A percentile compares a stretch with the other conserved stretches of the same genome.
phyloP scores from a whole-genome alignment of 1,284 basidiomycete genomes.

The Coniophora puteana region DNA sequence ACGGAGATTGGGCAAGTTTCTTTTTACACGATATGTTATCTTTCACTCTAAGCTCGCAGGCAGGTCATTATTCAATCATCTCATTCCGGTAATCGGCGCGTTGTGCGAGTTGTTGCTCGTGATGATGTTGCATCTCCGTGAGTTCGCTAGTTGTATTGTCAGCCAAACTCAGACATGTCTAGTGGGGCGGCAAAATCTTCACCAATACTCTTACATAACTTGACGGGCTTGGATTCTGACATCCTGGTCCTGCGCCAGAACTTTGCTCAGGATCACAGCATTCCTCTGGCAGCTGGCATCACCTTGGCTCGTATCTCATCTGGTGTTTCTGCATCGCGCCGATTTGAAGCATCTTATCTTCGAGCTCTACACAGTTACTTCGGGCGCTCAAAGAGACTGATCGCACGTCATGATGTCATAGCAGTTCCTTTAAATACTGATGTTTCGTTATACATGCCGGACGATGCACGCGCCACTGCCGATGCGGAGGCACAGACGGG shows the following conservation, averaged over 20 bases:
- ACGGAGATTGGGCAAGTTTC: slow-evolving; percentile 82
- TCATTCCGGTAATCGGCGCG: slow-evolving; percentile 44
- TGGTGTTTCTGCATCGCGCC: slow-evolving; percentile 70
- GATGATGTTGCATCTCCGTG: too few species aligned
- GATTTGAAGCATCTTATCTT: slow-evolving; percentile 71
- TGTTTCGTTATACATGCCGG: too few species aligned
- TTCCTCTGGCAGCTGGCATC: slow-evolving; percentile 72
- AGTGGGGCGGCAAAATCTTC: too few species aligned
- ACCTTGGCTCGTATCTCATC: slow-evolving; percentile 86
- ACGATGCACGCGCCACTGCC: slow-evolving; percentile 1
- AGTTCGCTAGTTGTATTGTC: too few species aligned
- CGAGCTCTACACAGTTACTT: slow-evolving; percentile 71
- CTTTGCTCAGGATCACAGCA: slow-evolving; percentile 13
- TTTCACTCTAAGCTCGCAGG: slow-evolving; percentile 23
- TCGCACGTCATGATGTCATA: slow-evolving; percentile 82
- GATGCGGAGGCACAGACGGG: slow-evolving; percentile 25
- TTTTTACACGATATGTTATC: slow-evolving; percentile 26
- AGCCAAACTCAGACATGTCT: too few species aligned
- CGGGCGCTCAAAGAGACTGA: slow-evolving; percentile 50
- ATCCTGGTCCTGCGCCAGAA: too few species aligned
- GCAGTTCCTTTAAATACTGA: slow-evolving; percentile 67
- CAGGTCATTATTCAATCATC: slow-evolving; percentile 36
- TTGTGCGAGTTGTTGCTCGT: too few species aligned
- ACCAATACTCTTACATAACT: too few species aligned
- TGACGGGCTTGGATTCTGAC: too few species aligned